Evolutionary conservation across 140 eudicot genomes (phyloP), one percentile per base, ranked within the genome.

Genomic region (Flaveria floridana): DNA sequence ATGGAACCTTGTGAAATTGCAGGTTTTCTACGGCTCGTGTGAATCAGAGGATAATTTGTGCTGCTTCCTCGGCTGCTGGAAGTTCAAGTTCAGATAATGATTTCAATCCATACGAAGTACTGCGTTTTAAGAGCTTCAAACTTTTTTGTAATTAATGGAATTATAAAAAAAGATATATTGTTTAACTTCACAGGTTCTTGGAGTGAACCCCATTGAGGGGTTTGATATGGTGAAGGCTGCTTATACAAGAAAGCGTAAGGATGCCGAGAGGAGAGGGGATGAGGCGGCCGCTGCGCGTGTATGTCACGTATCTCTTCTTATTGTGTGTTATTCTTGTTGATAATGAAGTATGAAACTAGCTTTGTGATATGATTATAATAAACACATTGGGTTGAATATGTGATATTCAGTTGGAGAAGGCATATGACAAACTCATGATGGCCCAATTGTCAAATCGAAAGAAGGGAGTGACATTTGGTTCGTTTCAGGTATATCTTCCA

Each of bases 401-500:
- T 44, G 39, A 7, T 77, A 65, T 88, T 21, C 86, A 92, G 98
- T 79, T 92, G 87, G 98, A 92, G 71, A 83, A 80, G 78, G 98
- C 98, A 5, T 92, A 92, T 84, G 98, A 92, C 73, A 89, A 84
- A 67, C 85, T 92, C 61, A 89, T 92, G 98, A 89, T 92, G 95
- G 86, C 88, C 7, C 96, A 89, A 70, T 76, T 92, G 52, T 58
- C 85, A 8, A 89, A 92, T 18, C 76, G 98, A 75, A 92, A 92
- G 87, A 89, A 92, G 80, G 98, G 98, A 1, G 87, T 86, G 44
- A 86, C 95, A 41, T 90, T 74, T 83, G 96, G 92, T 74, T 86
- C 93, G 2, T 82, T 92, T 53, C 67, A 85, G 98, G 98, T 92
- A 80, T 25, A 37, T 56, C 48, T 41, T 71, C n/a, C 6, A 48